Evolutionary conservation across 495 filamentous ascomycete genomes (phyloP), one percentile per base, ranked within the genome.

Genomic region (Neurospora sp.): DNA sequence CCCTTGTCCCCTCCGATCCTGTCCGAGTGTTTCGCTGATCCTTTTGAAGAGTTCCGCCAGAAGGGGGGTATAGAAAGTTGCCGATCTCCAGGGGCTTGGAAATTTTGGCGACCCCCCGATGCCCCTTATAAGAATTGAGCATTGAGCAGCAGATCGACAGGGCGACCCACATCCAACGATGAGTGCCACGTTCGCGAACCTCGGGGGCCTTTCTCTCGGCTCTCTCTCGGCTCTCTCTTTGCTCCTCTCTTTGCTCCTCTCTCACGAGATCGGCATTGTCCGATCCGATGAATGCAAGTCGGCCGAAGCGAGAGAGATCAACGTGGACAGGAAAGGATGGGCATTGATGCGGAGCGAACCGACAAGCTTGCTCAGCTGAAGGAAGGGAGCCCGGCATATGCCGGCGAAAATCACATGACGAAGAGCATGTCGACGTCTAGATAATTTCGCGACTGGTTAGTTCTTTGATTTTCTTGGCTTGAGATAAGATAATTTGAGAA

Each of bases 371-470:
- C 27, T 65, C 53, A 7, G 53, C 27, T 61, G 27, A 61, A 61
- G 22, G 12, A 61, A 61, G 53, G 12, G 22, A 31, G 53, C 27
- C 27, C 53, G 14, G 14, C 6, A 1, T 35, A 31, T 16, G 27
- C 27, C 53, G 53, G 20, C 35, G 4, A 2, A 45, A 27, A 68
- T 82, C 69, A 86, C 84, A 86, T 85, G 9, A 85, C 83, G 69
- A 86, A 86, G 38, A 85, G 76, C 12, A 86, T 41, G 65, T 82
- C 78, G 69, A 81, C 83, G 69, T 86, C 84, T 78, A 73, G 5
- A 40, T 70, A n/a, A 27, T 41, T 59, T 35, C 20, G 27, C 14
- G 40, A 3, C 10, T 16, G 27, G n/a, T 39, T 44, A 70, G 37
- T 53, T 16, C 17, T 37, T n/a, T 70, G 17, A 12, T 35, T 31